Base-by-base conservation (phyloP, 1,139 yeast genomes). In the Debaryomyces nepalensis region DNA sequence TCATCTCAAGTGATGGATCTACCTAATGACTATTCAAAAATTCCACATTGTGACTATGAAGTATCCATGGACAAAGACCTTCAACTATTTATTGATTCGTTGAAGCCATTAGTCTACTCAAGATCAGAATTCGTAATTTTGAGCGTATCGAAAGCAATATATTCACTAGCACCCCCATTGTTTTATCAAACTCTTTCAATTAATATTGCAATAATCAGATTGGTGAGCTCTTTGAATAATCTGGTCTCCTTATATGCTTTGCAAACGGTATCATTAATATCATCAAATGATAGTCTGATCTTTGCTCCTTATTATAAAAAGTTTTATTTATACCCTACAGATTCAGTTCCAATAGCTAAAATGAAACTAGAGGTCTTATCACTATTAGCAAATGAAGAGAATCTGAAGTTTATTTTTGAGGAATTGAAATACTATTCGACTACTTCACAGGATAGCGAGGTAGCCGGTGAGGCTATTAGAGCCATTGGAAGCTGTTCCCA, bases 371-470 rank as follows among this genome's bases (percentile, higher is more conserved):
- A 74, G 38, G 79, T 89, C 19, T 63, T 91, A 35, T 75, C 91
- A 2, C 64, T 73, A 12, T 60, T 89, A 20, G 77, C 82, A 26
- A 72, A 73, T 39, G 79, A 76, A 19, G 60, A 63, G 3, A 87
- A 78, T 50, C 75, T 81, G 39, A 69, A 71, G 32, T 47, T 54
- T 3, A 75, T 88, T 11, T 65, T 86, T n/a, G 71, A 74, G 20
- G 96, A 90, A 59, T 67, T 91, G 31, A 84, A 85, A 52, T 81
- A 81, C 57, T 79, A 82, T 49, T 81, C 87, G 0, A 63, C 72
- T n/a, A 57, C 69, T 15, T 63, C 75, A 3, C 52, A 59, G 1
- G 58, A 67, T 15, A 55, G 66, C 8, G 47, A 48, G 3, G 61
- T 82, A 4, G 73, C 84, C 3, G 67, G 72, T 11, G 79, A 75